Evolutionary conservation across 148 eudicot genomes (phyloP), one percentile per base, ranked within the genome.

Genomic region (Vaccinium macrocarpon): DNA sequence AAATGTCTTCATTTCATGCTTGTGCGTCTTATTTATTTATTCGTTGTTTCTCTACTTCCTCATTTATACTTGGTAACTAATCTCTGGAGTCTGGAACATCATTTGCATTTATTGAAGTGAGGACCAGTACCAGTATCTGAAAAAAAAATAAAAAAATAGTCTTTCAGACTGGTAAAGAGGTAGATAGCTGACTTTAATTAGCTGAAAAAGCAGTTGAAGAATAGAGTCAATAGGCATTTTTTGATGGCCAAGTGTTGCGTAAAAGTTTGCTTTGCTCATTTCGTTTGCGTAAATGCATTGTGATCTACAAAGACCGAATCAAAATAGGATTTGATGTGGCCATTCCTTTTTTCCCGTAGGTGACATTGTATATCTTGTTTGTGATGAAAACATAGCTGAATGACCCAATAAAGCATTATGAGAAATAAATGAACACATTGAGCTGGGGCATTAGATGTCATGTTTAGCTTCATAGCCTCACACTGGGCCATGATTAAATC

Each of bases 361-460:
- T 52, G 35, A 18, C 19, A 11, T 4, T 53, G 51, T 9, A 82
- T 52, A 25, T 2, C 62, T 50, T 49, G 62, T 76, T 71, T 32
- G 25, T 10, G n/a, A 81, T 81, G 68, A 53, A 35, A 6, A 51
- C 18, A 53, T 32, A 19, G n/a, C 62, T 27, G 70, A 55, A 56
- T 75, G 73, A 83, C 68, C 59, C 52, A 53, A 35, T 23, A 83
- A 56, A 53, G 0, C 27, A 35, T 83, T 38, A 55, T 57, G n/a
- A 23, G 16, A 66, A 23, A 25, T 8, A 19, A 14, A 52, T 23
- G 32, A 21, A 12, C 16, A 12, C n/a, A 53, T 18, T 32, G 23
- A 72, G 50, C 23, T 66, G 62, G 32, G 29, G 59, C 56, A 25
- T 18, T 72, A 8, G 29, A 55, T 56, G 71, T 14, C n/a, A 71